A percentile compares a stretch with the other conserved stretches of the same genome.
These are phyloP conservation scores for Dalbergia cultrata DNA, from an alignment of 306 rosid species.

Conservation along the genomic window DNA sequence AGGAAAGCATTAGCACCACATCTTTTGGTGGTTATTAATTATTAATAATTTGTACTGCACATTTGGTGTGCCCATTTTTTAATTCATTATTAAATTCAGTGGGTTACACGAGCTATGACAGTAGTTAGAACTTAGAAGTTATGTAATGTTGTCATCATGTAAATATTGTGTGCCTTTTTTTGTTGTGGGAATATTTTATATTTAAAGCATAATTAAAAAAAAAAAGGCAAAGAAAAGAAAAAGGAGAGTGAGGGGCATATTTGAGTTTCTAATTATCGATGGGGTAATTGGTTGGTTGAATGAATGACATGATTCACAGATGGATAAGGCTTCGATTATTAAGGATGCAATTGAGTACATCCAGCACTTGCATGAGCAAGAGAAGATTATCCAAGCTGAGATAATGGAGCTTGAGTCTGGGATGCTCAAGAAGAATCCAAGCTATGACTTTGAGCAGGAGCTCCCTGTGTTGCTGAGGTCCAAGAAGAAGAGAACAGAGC, in stretches of 20 bases:
- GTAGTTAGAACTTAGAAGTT: neutral
- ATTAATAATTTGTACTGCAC: neutral
- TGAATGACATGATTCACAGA: slow-evolving; percentile 51
- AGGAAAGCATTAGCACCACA: neutral
- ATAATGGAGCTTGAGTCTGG: slow-evolving; percentile 81
- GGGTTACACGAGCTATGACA: neutral
- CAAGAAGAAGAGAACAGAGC: slow-evolving; percentile 78
- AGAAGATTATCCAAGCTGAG: slow-evolving; percentile 74
- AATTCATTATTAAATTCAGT: neutral
- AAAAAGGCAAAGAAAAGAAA: no score
- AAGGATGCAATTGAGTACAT: slow-evolving; percentile 94
- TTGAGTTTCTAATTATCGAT: neutral
- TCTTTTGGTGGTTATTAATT: neutral
- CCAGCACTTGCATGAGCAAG: slow-evolving; percentile 80
- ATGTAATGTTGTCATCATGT: neutral
- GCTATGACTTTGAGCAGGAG: slow-evolving; percentile 60
- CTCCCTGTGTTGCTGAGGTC: slow-evolving; percentile 70
- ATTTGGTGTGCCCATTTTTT: slow-evolving; percentile 18
- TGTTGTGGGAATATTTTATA: neutral
- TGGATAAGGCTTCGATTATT: slow-evolving; percentile 97
- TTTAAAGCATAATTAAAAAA: neutral
- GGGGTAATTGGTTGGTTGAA: neutral
- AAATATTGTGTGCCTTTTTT: neutral
- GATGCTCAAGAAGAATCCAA: slow-evolving; percentile 53
- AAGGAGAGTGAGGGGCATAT: neutral